phyloP scores from a whole-genome alignment of 805 yeast species.

The Spathaspora hagerdaliae region DNA sequence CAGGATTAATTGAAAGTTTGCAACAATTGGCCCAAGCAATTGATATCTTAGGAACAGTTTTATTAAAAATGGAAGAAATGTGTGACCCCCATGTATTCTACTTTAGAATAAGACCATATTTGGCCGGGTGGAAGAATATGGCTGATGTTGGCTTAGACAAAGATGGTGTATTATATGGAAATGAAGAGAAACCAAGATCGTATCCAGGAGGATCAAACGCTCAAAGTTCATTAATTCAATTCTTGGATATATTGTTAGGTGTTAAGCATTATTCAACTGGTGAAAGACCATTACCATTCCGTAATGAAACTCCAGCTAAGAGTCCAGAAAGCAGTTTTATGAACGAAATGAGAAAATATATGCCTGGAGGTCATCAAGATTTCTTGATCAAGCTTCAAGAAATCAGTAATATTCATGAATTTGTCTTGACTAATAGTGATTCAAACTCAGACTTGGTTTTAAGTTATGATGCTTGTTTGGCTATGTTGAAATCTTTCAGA shows the following conservation, averaged over 20 bases:
- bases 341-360: slow-evolving; percentile 79
- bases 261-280: slow-evolving; percentile 83
- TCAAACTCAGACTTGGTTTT: slow-evolving; percentile 54
- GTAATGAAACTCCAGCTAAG: background rate
- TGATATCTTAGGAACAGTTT: slow-evolving; percentile 65
- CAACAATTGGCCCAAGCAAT: slow-evolving; percentile 71
- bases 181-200: slow-evolving; percentile 48
- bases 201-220: slow-evolving; percentile 94
- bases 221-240: slow-evolving; percentile 85
- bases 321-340: slow-evolving; percentile 49
- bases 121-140: slow-evolving; percentile 96
- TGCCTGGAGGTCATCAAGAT: slow-evolving; percentile 84
- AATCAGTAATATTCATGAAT: slow-evolving; percentile 60
- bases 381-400: slow-evolving; percentile 61
- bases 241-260: slow-evolving; percentile 70
- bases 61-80: slow-evolving; percentile 85
- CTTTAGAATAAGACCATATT: slow-evolving; percentile 77
- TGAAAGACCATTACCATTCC: slow-evolving; percentile 33
- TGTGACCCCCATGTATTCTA: slow-evolving; percentile 93
- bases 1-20: slow-evolving; percentile 41
- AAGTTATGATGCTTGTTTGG: slow-evolving; percentile 84
- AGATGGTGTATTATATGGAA: slow-evolving; percentile 75
- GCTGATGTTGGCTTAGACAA: slow-evolving; percentile 68
- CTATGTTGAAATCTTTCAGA: slow-evolving; percentile 82
- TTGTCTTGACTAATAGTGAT: slow-evolving; percentile 43